These are phyloP conservation scores for Graphium sp. DNA, from an alignment of 2,329 filamentous ascomycete species.

Conservation along the genomic window DNA sequence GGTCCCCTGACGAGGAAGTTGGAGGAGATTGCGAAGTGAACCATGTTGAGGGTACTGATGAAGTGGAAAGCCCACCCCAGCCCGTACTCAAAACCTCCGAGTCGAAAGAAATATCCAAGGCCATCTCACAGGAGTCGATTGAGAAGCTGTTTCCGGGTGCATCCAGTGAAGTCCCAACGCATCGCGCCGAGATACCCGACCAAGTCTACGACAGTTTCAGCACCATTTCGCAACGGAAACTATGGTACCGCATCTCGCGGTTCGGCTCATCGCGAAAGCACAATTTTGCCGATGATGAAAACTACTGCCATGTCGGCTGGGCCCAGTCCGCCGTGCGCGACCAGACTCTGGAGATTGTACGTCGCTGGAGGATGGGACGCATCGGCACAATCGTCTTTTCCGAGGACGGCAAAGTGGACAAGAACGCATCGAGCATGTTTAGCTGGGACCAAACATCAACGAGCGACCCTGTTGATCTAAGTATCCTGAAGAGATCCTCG, in stretches of 20 bases:
- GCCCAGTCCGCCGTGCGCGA: conserved; percentile 30
- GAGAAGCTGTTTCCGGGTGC: too few species aligned
- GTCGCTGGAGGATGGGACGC: conserved; percentile 51
- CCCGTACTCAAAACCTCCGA: too few species aligned
- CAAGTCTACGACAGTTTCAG: conserved; percentile 33
- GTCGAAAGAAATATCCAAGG: too few species aligned
- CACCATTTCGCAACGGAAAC: conserved; percentile 39
- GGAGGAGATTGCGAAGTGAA: too few species aligned
- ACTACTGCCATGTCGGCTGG: conserved; percentile 44
- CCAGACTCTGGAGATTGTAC: conserved; percentile 39
- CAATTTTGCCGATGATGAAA: conserved; percentile 38
- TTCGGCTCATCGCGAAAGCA: conserved; percentile 40
- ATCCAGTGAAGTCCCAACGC: too few species aligned
- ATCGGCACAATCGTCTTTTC: conserved; percentile 18
- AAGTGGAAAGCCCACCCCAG: too few species aligned
- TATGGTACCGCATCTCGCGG: conserved; percentile 48
- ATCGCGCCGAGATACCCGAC: conserved; percentile 23
- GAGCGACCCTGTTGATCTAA: conserved; percentile 7
- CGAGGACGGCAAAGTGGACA: conserved; percentile 34
- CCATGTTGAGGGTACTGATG: too few species aligned
- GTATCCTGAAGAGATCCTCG: conserved; percentile 4
- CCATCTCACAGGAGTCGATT: too few species aligned
- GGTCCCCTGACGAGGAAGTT: not conserved
- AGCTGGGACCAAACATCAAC: conserved; percentile 7
- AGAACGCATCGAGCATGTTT: conserved; percentile 14